Percentiles rank a stretch among this genome's conserved stretches.
Conservation (phyloP, 768 basidiomycete genomes). For the Boletellus emodensis region DNA sequence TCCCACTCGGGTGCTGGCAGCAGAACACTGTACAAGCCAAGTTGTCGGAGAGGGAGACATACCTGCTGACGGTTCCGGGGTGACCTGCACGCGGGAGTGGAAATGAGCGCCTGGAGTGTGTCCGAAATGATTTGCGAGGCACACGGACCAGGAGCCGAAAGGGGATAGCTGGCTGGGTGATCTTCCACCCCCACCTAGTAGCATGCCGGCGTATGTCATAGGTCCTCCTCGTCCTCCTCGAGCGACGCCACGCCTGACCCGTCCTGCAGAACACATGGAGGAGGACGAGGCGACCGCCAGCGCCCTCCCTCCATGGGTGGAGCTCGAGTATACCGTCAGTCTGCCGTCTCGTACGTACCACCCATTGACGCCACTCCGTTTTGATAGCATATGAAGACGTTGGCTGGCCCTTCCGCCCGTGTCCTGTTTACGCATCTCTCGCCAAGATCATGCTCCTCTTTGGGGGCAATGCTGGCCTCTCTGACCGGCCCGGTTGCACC, state of each 20-base stretch:
- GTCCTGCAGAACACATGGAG: slow-evolving; percentile 81
- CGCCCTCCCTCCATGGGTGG: slow-evolving; percentile 84
- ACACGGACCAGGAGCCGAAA: neutral
- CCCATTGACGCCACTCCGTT: neutral
- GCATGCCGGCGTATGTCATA: slow-evolving; percentile 56
- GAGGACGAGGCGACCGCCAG: slow-evolving; percentile 77
- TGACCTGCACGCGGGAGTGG: no score
- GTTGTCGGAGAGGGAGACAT: no score
- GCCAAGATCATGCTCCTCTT: slow-evolving; percentile 53
- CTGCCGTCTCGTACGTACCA: neutral
- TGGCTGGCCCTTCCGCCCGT: slow-evolving; percentile 61
- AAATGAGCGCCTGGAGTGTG: no score
- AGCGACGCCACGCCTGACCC: slow-evolving; percentile 1
- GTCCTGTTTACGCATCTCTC: slow-evolving; percentile 90
- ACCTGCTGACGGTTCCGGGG: no score
- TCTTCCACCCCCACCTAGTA: neutral
- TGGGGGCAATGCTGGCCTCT: slow-evolving; percentile 32
- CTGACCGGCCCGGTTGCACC: slow-evolving; percentile 12
- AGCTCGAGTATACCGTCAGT: slow-evolving; percentile 82
- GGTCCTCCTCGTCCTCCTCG: slow-evolving; percentile 33
- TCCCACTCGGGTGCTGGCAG: no score
- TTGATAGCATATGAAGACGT: slow-evolving; percentile 73
- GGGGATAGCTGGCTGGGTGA: neutral
- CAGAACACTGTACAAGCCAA: no score
- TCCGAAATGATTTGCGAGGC: neutral